Evolutionary conservation across 805 yeast species (phyloP).

Genomic region (Myxozyma lipomycoides): DNA sequence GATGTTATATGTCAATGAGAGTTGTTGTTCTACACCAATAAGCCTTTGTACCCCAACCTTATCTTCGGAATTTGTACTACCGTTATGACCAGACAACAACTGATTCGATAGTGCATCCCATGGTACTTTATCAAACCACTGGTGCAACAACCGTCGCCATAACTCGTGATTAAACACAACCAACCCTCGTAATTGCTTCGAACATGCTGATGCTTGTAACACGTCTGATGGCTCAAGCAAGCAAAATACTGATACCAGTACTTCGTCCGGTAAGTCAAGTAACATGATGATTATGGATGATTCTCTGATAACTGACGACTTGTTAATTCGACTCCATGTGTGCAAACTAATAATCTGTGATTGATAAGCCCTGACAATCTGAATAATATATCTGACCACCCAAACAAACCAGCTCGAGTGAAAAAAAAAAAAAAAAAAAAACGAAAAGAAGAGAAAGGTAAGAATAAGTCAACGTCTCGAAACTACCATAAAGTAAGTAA

Average conservation of each 20-base stretch:
- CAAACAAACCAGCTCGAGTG: not conserved
- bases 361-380: no score
- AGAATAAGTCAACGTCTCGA: no score
- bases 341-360: no score
- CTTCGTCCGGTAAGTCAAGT: constrained; percentile 21
- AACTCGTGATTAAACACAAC: constrained; percentile 16
- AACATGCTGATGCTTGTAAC: constrained; percentile 14
- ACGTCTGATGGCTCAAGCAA: constrained; percentile 17
- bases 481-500: no score
- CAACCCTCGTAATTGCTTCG: constrained; percentile 7
- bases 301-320: no score
- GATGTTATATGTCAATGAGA: no score
- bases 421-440: no score
- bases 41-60: not conserved
- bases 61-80: not conserved
- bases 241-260: constrained; percentile 11
- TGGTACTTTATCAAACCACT: constrained; percentile 10
- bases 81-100: not conserved
- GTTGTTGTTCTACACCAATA: not conserved
- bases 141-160: constrained; percentile 14
- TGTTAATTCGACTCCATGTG: no score
- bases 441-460: not conserved
- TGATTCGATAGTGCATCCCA: not conserved
- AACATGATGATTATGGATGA: constrained; percentile 4
- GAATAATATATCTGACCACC: no score